Conservation (phyloP, 148 eudicot genomes). For the Spergularia marina region DNA sequence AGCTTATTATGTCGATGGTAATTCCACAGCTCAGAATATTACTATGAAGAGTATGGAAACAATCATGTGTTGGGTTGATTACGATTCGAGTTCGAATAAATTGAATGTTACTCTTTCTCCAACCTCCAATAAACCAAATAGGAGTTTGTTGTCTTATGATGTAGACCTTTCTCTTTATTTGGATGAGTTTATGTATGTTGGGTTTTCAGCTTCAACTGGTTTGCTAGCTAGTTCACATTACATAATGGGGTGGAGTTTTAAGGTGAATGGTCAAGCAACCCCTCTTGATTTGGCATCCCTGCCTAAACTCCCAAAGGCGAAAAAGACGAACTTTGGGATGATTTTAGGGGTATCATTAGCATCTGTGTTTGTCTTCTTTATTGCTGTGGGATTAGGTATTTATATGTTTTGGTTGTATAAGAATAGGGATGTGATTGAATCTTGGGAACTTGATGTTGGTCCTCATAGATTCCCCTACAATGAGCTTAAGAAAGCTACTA, state of each 20-base stretch:
- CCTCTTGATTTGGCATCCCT: constrained; percentile 52
- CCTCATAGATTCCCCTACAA: constrained; percentile 63
- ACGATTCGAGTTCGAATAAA: constrained; percentile 40
- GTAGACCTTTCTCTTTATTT: constrained; percentile 55
- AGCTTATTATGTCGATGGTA: constrained; percentile 44
- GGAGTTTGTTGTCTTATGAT: constrained; percentile 39
- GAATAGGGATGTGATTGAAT: constrained; percentile 63
- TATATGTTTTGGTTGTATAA: constrained; percentile 39
- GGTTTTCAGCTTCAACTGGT: constrained; percentile 81
- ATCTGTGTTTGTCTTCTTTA: constrained; percentile 27
- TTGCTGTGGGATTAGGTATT: constrained; percentile 24
- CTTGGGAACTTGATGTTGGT: constrained; percentile 76
- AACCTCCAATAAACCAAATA: constrained; percentile 41
- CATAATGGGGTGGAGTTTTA: constrained; percentile 70
- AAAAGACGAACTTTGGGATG: constrained; percentile 31
- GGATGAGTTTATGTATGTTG: constrained; percentile 61
- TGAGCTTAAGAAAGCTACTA: constrained; percentile 69
- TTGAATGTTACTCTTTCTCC: constrained; percentile 58
- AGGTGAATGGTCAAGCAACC: constrained; percentile 49
- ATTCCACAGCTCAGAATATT: constrained; percentile 38
- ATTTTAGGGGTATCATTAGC: constrained; percentile 37
- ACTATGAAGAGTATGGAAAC: constrained; percentile 50
- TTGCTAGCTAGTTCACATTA: constrained; percentile 70
- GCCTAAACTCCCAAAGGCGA: constrained; percentile 44
- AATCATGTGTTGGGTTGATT: constrained; percentile 71